Conservation (phyloP, 768 basidiomycete genomes). For the Leccinum imitatum region DNA sequence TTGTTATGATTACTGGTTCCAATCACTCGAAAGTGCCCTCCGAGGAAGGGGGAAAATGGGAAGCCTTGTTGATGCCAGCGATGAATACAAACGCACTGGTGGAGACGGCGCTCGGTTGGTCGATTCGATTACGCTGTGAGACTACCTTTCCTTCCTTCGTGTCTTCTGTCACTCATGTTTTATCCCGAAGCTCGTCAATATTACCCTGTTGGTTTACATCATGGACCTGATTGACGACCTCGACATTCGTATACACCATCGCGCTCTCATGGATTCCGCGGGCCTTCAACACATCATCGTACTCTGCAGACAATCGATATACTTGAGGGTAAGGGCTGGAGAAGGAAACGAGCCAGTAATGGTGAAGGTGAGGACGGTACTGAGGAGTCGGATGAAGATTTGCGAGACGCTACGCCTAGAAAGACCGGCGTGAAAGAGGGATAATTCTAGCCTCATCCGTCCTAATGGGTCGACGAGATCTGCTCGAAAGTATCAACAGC, state of each 20-base stretch:
- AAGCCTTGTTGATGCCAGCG: constrained; percentile 91
- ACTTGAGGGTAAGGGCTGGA: constrained; percentile 66
- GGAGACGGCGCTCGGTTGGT: constrained; percentile 64
- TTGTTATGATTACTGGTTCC: constrained; percentile 88
- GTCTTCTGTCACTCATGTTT: constrained; percentile 12
- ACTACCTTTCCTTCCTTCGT: constrained; percentile 12
- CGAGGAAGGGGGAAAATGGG: constrained; percentile 93
- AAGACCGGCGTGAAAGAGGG: constrained; percentile 46
- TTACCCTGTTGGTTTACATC: constrained; percentile 71
- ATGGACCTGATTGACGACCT: constrained; percentile 69
- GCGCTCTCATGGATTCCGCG: constrained; percentile 85
- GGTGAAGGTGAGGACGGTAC: constrained; percentile 34
- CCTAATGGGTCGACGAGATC: constrained; percentile 27
- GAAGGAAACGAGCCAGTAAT: constrained; percentile 29
- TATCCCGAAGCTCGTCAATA: constrained; percentile 43
- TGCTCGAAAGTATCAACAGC: constrained; percentile 38
- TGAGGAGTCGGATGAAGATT: constrained; percentile 48
- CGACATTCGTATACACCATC: constrained; percentile 82
- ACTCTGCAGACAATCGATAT: constrained; percentile 80
- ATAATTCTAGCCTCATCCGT: constrained; percentile 34
- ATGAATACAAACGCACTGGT: constrained; percentile 72
- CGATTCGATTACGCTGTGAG: constrained; percentile 78
- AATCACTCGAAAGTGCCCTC: constrained; percentile 70
- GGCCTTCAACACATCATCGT: constrained; percentile 74
- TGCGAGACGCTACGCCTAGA: constrained; percentile 56